Evolutionary conservation across 164 flowering plant genomes (phyloP), one percentile per base, ranked within the genome.

Genomic region (Annona squamosa): DNA sequence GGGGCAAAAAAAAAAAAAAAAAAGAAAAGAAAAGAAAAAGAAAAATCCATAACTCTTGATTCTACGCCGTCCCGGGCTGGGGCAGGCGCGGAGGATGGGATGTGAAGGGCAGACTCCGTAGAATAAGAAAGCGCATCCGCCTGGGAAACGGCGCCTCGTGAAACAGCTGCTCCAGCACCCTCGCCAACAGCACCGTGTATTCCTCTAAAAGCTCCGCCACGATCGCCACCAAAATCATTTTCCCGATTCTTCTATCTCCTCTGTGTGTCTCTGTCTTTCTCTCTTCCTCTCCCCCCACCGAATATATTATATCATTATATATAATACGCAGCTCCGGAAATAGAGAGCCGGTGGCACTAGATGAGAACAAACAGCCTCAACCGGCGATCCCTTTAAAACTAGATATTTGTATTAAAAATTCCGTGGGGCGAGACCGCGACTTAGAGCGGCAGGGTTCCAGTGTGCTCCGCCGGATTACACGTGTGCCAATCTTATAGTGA

Each of bases 161-260:
- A 73, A 91, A 77, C 65, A 91, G 9, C 65, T 85, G 89, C 79
- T 86, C 83, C 65, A 88, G 52, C 13, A 85, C 86, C 72, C 90
- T 81, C 2, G 88, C 80, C 81, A 91, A 70, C 73, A 87, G 62
- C 82, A 68, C 81, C 76, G 91, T 86, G 86, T 89, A 92, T 70
- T 87, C 89, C 82, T 88, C 89, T 84, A 92, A 63, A 7, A 92
- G 73, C 86, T 90, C 94, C 70, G 89, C 90, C 77, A 90, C 76
- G 42, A 78, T 77, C 65, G 91, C 83, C 78, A 92, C 87, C 86
- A 85, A 79, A 61, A 92, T 82, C 96, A 92, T 92, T 13, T 64
- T 64, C 42, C n/a, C n/a, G 63, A 59, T 0, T 13, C n/a, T 59
- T 18, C 63, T 9, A 13, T 5, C n/a, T 12, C 13, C n/a, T 59